Base-by-base conservation (phyloP, 768 basidiomycete species). In the Fomitopsis pulvina region DNA sequence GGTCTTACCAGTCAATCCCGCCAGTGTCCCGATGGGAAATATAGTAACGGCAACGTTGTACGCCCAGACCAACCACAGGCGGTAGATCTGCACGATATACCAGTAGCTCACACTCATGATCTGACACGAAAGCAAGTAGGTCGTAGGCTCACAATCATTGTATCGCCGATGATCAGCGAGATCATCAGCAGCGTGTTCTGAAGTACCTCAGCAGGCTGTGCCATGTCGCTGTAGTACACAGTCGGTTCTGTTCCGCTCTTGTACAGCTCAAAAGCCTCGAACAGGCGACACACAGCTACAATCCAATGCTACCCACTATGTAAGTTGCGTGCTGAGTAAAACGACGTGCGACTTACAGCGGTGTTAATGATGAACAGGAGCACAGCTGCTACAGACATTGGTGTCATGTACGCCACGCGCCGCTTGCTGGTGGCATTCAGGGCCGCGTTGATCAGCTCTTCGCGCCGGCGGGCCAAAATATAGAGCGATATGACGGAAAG, bases 121-220 rank as follows among this genome's bases (percentile, higher is more conserved):
- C 3, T 18, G 18, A n/a, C 14, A 32, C 22, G 32, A 12, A 29
- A 6, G n/a, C 4, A 37, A 37, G 37, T 34, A 44, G 9, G 20
- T 21, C 16, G n/a, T 14, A 37, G 32, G 30, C 45, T 32, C 5
- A 46, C 45, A 7, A 46, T 21, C 45, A 46, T 46, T 22, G 25
- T 21, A 29, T 46, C 45, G 25, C 45, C 45, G 18, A 46, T 46
- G 30, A 46, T 46, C 30, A 46, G 32, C 14, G 45, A 46, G 11
- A 29, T 4, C 45, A 46, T 46, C 30, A 46, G 45, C n/a, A 46
- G 14, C 14, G 45, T 32, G 10, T 32, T 21, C 25, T 46, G 29
- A 11, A 10, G 3, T 18, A 46, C 32, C 21, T 46, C 45, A 18
- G 45, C 21, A 2, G 45, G 30, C 30, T 34, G 7, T 4, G 30